phyloP scores from a whole-genome alignment of 164 flowering plant genomes.

The Tinospora cordifolia region DNA sequence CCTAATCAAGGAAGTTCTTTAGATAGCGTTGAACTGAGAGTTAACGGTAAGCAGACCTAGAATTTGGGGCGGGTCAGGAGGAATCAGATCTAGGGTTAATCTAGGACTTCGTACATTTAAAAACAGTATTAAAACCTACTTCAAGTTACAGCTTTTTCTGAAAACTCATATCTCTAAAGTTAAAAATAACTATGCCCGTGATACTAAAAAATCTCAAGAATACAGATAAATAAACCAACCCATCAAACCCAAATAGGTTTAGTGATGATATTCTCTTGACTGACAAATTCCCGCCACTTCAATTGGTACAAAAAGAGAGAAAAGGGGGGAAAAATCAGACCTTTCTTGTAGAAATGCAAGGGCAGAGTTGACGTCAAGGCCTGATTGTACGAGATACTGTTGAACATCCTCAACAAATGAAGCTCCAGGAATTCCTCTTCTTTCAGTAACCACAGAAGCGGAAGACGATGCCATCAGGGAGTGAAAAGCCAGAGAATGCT shows the following conservation, averaged over 20 bases:
- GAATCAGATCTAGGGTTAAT: neutral
- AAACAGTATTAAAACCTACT: neutral
- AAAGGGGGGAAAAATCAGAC: conserved; percentile 26
- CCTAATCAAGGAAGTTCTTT: too few species aligned
- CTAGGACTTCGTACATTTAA: neutral
- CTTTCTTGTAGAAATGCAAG: conserved; percentile 86
- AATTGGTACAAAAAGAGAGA: too few species aligned
- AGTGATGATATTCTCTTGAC: neutral
- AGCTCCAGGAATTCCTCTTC: conserved; percentile 93
- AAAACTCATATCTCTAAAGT: neutral
- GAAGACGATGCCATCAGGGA: conserved; percentile 15
- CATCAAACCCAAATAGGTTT: neutral
- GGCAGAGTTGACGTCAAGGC: conserved; percentile 77
- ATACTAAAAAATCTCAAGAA: conserved; percentile 5
- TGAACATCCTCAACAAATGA: conserved; percentile 84
- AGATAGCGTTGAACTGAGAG: too few species aligned
- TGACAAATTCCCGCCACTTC: neutral
- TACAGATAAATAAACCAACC: neutral
- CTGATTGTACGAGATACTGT: conserved; percentile 52
- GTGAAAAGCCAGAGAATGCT: too few species aligned
- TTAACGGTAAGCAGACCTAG: too few species aligned
- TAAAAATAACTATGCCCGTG: neutral
- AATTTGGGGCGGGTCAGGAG: too few species aligned
- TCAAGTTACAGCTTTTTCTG: neutral
- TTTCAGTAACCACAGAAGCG: conserved; percentile 33